Percentiles rank a stretch among this genome's conserved stretches.
Evolutionary conservation across 257 asterid species (phyloP).

Genomic region (Scutellaria baicalensis): DNA sequence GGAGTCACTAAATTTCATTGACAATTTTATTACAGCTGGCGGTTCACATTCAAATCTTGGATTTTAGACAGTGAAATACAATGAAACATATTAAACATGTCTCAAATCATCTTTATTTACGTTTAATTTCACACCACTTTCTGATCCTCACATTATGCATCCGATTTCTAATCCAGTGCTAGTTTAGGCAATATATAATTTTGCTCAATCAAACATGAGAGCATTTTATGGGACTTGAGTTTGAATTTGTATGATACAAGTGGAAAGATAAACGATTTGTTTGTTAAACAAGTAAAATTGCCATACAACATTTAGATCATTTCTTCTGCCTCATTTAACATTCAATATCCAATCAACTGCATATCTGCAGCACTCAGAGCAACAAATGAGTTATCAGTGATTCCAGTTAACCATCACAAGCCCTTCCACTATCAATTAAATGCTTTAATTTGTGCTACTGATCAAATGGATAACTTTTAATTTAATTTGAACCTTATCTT

Average conservation of each 20-base stretch:
- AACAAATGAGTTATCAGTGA: slow-evolving; percentile 19
- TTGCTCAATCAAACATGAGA: not conserved
- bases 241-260: not conserved
- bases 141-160: no score
- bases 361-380: slow-evolving; percentile 30
- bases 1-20: not conserved
- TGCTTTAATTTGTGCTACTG: slow-evolving; percentile 2
- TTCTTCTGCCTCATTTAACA: slow-evolving; percentile 10
- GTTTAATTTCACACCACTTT: no score
- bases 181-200: not conserved
- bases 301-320: not conserved
- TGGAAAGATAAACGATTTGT: not conserved
- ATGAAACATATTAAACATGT: not conserved
- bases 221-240: not conserved
- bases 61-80: not conserved
- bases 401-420: slow-evolving; percentile 13
- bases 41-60: not conserved
- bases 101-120: not conserved
- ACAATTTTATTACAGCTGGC: not conserved
- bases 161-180: no score
- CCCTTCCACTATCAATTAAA: slow-evolving; percentile 14
- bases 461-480: slow-evolving; percentile 3
- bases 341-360: slow-evolving; percentile 30
- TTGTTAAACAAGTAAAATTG: not conserved
- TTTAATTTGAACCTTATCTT: not conserved